Evolutionary conservation across 2,329 filamentous ascomycete genomes (phyloP), one percentile per base, ranked within the genome.

Genomic region (Massarina eburnea): DNA sequence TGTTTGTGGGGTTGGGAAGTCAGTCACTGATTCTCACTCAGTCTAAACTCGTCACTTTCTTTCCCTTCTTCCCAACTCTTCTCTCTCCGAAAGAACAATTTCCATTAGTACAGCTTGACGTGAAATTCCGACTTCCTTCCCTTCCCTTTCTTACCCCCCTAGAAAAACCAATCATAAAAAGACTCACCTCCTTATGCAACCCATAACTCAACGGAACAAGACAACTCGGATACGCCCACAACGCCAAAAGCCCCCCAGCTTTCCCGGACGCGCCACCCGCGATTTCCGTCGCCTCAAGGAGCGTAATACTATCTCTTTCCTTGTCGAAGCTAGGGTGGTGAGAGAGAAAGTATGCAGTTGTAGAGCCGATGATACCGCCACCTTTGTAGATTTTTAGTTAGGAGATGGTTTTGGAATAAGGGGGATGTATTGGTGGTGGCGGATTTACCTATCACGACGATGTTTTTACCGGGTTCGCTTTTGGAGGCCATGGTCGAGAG

Each of bases 251-350:
- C 1, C 94, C 94, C 14, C 94, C 94, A 0, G 94, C 92, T 73
- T 96, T 97, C 32, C 94, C 94, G 8, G 91, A 96, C 29, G 94
- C 92, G 19, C 89, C 92, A n/a, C 89, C 83, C 6, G 94, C 94
- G 54, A 97, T 85, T 35, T 84, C 79, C 3, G 84, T 84, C 1
- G 94, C 91, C 76, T 99, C 94, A 43, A 97, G 79, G 22, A 99
- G 77, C 1, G 88, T 95, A 60, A 97, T 86, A 42, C 78, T 85
- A 68, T 96, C 89, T 42, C 82, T 80, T 18, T 80, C 72, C 33
- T 85, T 83, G 67, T 94, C 80, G 74, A 88, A 97, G 22, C 81
- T 84, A 21, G 89, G 84, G 68, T 97, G 91, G 53, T 89, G 85
- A 2, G 91, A 94, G 34, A 97, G 77, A 65, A 85, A 97, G 71